Percentiles rank a stretch among this genome's conserved stretches.
Conservation (phyloP, 345 rosid genomes). For the Arabis hirsuta region DNA sequence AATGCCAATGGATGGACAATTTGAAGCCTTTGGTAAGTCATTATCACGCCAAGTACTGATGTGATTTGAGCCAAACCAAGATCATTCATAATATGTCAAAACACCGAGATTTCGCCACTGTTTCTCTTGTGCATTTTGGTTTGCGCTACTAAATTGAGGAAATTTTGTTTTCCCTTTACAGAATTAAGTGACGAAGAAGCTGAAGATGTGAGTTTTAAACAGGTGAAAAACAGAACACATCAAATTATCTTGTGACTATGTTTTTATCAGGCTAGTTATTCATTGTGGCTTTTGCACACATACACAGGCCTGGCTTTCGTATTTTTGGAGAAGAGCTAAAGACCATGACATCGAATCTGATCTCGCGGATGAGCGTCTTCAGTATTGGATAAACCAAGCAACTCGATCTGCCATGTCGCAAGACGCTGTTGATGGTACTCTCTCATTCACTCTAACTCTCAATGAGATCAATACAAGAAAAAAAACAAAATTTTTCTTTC, state of each 20-base stretch:
- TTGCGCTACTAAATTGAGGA: neutral
- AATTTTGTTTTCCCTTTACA: constrained; percentile 37
- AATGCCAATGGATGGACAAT: constrained; percentile 66
- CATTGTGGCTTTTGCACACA: constrained; percentile 1
- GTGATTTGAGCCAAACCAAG: constrained; percentile 18
- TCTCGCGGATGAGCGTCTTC: constrained; percentile 75
- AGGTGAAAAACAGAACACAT: constrained; percentile 49
- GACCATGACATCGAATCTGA: constrained; percentile 72
- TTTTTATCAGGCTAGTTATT: neutral
- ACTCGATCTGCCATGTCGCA: constrained; percentile 56
- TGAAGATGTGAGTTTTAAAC: constrained; percentile 83
- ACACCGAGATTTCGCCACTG: neutral
- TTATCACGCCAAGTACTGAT: constrained; percentile 21
- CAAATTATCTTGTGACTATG: neutral
- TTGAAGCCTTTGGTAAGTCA: constrained; percentile 75
- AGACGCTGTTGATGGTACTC: constrained; percentile 85
- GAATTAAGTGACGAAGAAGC: constrained; percentile 81
- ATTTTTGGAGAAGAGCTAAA: constrained; percentile 87
- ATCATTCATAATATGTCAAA: constrained; percentile 19
- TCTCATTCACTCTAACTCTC: constrained; percentile 15
- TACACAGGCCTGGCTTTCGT: constrained; percentile 82
- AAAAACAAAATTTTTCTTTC: neutral
- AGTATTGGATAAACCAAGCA: constrained; percentile 67
- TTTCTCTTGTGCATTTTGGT: constrained; percentile 2
- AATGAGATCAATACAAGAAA: constrained; percentile 1